Percentiles rank a stretch among this genome's conserved stretches.
Evolutionary conservation across 495 filamentous ascomycete species (phyloP).

Genomic region (Neurospora sp.): DNA sequence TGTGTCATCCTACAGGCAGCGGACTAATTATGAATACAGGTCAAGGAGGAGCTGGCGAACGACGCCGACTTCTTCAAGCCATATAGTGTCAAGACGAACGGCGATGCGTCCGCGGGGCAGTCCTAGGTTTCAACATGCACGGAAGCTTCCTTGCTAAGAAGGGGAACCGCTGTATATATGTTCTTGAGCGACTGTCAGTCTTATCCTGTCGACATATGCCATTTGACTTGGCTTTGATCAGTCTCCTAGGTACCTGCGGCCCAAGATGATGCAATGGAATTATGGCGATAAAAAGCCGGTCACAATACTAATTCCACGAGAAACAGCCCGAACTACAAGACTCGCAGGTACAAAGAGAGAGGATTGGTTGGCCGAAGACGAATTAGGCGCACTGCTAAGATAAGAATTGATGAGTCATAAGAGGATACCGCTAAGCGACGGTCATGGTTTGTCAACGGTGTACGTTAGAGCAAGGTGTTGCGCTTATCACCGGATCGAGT

Average conservation of each 20-base stretch:
- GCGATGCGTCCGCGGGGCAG: conserved; percentile 15
- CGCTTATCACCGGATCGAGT: neutral
- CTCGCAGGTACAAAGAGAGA: neutral
- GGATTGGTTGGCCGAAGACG: neutral
- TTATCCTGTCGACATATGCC: neutral
- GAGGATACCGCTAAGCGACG: neutral
- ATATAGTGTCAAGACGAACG: conserved; percentile 44
- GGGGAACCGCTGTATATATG: neutral
- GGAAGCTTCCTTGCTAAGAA: neutral
- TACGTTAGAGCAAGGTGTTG: neutral
- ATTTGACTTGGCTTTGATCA: neutral
- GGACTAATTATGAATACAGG: conserved; percentile 16
- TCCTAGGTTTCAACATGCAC: neutral
- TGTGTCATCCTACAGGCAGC: neutral
- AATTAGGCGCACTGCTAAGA: neutral
- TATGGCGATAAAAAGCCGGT: neutral
- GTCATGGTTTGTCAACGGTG: neutral
- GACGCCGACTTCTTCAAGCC: conserved; percentile 62
- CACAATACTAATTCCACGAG: neutral
- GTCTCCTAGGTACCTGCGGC: neutral
- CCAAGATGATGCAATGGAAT: neutral
- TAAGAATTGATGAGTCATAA: neutral
- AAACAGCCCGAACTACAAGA: neutral
- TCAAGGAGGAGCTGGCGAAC: conserved; percentile 28
- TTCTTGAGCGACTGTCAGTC: neutral